Conservation (phyloP, 441 rosid genomes). For the Gossypium davidsonii region DNA sequence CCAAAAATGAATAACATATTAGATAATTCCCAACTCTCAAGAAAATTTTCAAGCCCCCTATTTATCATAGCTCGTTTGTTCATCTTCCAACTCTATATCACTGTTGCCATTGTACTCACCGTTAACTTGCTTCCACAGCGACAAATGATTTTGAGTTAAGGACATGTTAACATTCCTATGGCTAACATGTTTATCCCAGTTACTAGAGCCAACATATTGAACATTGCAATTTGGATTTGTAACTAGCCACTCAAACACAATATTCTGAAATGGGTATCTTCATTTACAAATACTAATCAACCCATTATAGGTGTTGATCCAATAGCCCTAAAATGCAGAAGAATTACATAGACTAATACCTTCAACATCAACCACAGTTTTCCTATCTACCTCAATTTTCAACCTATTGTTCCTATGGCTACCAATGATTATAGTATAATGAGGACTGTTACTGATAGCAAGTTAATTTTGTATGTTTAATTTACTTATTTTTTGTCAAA, state of each 20-base stretch:
- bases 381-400: conserved; percentile 90
- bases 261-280: conserved; percentile 91
- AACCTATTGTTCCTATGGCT: conserved; percentile 82
- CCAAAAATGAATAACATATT: conserved; percentile 71
- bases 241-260: conserved; percentile 80
- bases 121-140: conserved; percentile 86
- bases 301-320: conserved; percentile 94
- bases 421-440: conserved; percentile 90
- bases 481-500: too few species aligned
- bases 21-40: conserved; percentile 76
- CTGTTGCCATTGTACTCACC: conserved; percentile 45
- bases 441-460: conserved; percentile 52
- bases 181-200: conserved; percentile 97
- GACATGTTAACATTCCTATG: conserved; percentile 93
- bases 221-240: conserved; percentile 74
- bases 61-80: conserved; percentile 36
- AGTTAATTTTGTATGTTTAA: too few species aligned
- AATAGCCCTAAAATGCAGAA: conserved; percentile 75
- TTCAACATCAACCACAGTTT: conserved; percentile 72
- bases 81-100: conserved; percentile 43
- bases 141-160: conserved; percentile 63
- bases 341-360: conserved; percentile 77
- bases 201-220: conserved; percentile 80
- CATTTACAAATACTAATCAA: conserved; percentile 83
- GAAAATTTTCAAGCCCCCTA: conserved; percentile 78